Evolutionary conservation across 2,329 filamentous ascomycete genomes (phyloP), one percentile per base, ranked within the genome.

Genomic region (Stromatinia cepivora): DNA sequence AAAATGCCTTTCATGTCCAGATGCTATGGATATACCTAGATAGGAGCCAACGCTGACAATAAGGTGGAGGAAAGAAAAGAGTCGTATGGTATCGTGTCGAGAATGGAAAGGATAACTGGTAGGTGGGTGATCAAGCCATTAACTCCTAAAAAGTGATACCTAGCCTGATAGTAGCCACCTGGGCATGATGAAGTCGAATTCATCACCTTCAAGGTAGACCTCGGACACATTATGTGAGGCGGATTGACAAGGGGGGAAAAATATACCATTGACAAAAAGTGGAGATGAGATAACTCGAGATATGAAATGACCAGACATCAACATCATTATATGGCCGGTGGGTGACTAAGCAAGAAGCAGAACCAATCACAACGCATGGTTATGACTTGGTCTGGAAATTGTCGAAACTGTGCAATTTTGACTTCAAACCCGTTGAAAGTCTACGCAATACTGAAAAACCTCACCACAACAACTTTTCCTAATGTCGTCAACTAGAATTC

Each of bases 401-500:
- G 64, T 66, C 53, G 52, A 66, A 69, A 64, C 42, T 69, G 53
- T 64, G 54, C 58, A 57, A 58, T 50, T 58, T 65, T 45, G 54
- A 69, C 68, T 36, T 66, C 68, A 53, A 70, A 61, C 63, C 69
- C 61, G 68, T 64, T 34, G 46, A 71, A 71, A 70, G 64, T 54
- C 63, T 64, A 58, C 42, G 63, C 56, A 56, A 28, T 64, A 53
- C 50, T 39, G 39, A 64, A 56, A n/a, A 46, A 71, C 71, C 58
- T 69, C 67, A 66, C 65, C 73, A 72, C 70, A 70, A 65, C 61
- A 69, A 46, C 70, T 73, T 76, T 76, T 77, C 79, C 77, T 80
- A 81, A 91, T 90, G 87, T 87, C 88, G 80, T 89, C 90, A 77
- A 82, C 87, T 75, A 84, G 87, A 72, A 81, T 93, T 79, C 84